Base-by-base conservation (phyloP, 2,329 filamentous ascomycete genomes). In the Diatrype stigma region DNA sequence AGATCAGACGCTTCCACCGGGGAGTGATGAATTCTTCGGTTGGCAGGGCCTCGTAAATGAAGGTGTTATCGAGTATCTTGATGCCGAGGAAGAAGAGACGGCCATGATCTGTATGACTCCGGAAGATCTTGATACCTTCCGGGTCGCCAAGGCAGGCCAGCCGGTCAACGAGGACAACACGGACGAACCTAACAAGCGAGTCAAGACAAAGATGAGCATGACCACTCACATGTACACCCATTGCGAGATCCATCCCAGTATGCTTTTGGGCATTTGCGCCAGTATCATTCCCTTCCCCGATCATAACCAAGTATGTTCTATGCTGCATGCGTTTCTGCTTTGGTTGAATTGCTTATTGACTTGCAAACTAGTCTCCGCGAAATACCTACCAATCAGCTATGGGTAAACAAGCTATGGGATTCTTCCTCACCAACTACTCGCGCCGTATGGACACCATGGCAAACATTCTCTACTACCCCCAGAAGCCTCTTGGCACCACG, bases 401-500 rank as follows among this genome's bases (percentile, higher is more conserved):
- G 94, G 94, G 95, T 77, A 99, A 99, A 74, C 94, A 99, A 81
- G 94, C 94, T 56, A 99, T 99, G 95, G 94, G 95, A 67, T 92
- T 97, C 63, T 96, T 96, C 76, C 79, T 99, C 51, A 99, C 95
- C 12, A 99, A 99, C 68, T 99, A 96, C 70, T 87, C 90, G 38
- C 85, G 93, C 55, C 91, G 94, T 57, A 97, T 99, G 93, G 94
- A 99, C 67, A 99, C 94, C 4, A 99, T 99, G 94, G 89, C 93
- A 62, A 99, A 99, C 63, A 96, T 99, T 67, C 83, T 99, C 3
- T 99, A 99, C 73, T 99, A 99, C 64, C 94, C 94, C 0, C 94
- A 99, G 72, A 99, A 99, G 70, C 94, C 94, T 7, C 80, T 99
- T 47, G 94, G 91, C 0, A 97, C 93, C 1, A 99, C 94, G 17